These are phyloP conservation scores for Emergomyces africanus DNA, from an alignment of 2,329 filamentous ascomycete genomes.

Conservation along the genomic window DNA sequence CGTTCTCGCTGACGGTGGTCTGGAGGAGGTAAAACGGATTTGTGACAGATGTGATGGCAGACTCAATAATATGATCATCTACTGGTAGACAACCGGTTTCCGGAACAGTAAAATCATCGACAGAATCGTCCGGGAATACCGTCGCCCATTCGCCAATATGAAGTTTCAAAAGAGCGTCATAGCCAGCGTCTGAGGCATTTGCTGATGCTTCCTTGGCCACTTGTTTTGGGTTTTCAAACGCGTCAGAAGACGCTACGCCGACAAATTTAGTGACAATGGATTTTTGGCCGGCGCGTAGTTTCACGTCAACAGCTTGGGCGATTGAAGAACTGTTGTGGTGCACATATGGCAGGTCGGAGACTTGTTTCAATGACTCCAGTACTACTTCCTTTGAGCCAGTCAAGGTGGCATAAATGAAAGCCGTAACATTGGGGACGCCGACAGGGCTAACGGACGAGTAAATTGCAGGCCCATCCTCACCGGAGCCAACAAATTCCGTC, in stretches of 20 bases:
- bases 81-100: constrained; percentile 44
- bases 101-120: constrained; percentile 50
- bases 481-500: constrained; percentile 46
- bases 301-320: constrained; percentile 46
- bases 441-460: constrained; percentile 53
- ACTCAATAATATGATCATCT: constrained; percentile 44
- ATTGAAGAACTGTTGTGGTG: constrained; percentile 50
- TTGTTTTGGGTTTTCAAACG: constrained; percentile 45
- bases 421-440: constrained; percentile 50
- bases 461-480: constrained; percentile 43
- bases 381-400: constrained; percentile 29
- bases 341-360: constrained; percentile 37
- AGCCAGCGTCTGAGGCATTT: constrained; percentile 41
- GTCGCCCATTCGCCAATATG: constrained; percentile 51
- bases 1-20: constrained; percentile 42
- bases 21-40: constrained; percentile 37
- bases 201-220: constrained; percentile 44
- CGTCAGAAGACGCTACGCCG: constrained; percentile 56
- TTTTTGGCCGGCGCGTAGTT: constrained; percentile 39
- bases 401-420: constrained; percentile 41
- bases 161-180: constrained; percentile 38
- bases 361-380: constrained; percentile 29
- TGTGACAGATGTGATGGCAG: constrained; percentile 35
- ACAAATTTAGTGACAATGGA: constrained; percentile 53
- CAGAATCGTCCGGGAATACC: constrained; percentile 47